A percentile compares a stretch with the other conserved stretches of the same genome.
phyloP scores from a whole-genome alignment of 177 flowering plant species.

The Vitis hybrid region DNA sequence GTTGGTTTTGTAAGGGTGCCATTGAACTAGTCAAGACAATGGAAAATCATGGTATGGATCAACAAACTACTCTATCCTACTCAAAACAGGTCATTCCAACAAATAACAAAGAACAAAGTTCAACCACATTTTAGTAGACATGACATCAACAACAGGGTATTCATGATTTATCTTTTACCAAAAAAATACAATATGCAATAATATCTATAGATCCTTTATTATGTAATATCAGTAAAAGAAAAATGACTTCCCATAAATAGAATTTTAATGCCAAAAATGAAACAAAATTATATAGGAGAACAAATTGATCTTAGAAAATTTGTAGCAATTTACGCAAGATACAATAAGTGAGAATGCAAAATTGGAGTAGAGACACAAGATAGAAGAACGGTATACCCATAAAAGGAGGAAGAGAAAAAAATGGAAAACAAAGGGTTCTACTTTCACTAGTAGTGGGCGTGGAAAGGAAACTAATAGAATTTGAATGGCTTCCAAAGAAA shows the following conservation, averaged over 20 bases:
- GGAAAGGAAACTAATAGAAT: slow-evolving; percentile 13
- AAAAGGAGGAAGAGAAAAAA: neutral
- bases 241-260: too few relatives aligned
- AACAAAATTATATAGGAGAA: neutral
- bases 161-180: too few relatives aligned
- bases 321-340: neutral
- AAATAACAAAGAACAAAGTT: too few relatives aligned
- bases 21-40: slow-evolving; percentile 51
- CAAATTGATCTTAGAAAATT: slow-evolving; percentile 1
- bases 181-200: too few relatives aligned
- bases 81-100: neutral
- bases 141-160: too few relatives aligned
- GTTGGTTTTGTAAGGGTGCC: slow-evolving; percentile 76
- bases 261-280: neutral
- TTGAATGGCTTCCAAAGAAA: slow-evolving; percentile 24
- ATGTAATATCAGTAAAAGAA: too few relatives aligned
- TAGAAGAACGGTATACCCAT: neutral
- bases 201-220: too few relatives aligned
- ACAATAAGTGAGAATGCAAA: neutral
- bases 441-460: slow-evolving; percentile 17
- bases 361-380: neutral
- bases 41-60: neutral
- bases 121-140: too few relatives aligned
- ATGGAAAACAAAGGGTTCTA: neutral
- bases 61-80: too few relatives aligned